Evolutionary conservation across 768 basidiomycete genomes (phyloP).

Genomic region (Pulveroboletus sp.): DNA sequence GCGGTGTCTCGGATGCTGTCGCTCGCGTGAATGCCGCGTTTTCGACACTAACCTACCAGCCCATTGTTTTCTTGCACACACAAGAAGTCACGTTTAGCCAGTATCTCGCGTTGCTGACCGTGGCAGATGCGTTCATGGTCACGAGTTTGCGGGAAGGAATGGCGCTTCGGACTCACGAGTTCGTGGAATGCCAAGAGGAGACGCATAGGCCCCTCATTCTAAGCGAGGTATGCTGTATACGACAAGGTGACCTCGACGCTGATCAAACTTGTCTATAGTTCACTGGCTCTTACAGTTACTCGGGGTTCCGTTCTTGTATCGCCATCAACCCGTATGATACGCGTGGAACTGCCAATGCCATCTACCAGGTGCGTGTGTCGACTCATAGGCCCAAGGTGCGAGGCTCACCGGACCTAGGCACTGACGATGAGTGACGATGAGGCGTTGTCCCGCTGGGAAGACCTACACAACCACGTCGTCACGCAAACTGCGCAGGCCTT

Average conservation of each 20-base stretch:
- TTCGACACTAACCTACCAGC: conserved; percentile 82
- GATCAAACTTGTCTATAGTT: conserved; percentile 33
- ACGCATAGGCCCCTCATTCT: conserved; percentile 66
- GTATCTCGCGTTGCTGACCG: conserved; percentile 75
- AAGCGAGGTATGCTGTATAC: conserved; percentile 47
- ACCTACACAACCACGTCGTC: conserved; percentile 79
- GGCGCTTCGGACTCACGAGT: conserved; percentile 78
- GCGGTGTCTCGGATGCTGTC: conserved; percentile 65
- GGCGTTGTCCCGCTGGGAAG: conserved; percentile 73
- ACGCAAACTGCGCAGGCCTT: conserved; percentile 86
- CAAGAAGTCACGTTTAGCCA: conserved; percentile 82
- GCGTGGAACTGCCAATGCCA: conserved; percentile 78
- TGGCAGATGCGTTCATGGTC: conserved; percentile 82
- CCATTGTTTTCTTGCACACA: conserved; percentile 80
- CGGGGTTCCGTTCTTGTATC: conserved; percentile 82
- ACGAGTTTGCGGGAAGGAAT: conserved; percentile 85
- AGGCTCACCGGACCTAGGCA: conserved; percentile 35
- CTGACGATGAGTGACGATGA: conserved; percentile 73
- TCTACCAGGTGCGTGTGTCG: conserved; percentile 40
- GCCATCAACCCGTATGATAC: conserved; percentile 85
- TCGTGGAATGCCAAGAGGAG: conserved; percentile 78
- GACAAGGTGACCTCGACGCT: too few relatives aligned
- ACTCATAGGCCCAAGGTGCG: not conserved
- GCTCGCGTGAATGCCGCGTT: conserved; percentile 79
- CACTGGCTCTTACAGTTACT: conserved; percentile 81